Evolutionary conservation across 208 protist species (phyloP).

Genomic region (Kentomonas sorsogonicus): DNA sequence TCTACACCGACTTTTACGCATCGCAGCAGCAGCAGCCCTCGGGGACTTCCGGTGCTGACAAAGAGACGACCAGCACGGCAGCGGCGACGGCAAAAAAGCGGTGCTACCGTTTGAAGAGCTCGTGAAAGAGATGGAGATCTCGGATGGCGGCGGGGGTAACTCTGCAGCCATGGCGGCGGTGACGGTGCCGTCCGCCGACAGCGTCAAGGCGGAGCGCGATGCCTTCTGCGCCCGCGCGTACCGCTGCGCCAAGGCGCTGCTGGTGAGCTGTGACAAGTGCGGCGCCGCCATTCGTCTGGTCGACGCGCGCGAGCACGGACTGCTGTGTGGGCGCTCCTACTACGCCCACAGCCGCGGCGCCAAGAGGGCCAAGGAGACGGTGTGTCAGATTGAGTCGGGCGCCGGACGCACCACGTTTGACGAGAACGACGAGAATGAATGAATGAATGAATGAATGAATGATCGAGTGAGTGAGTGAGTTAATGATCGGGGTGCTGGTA

Average conservation of each 20-base stretch:
- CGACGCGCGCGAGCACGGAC: constrained; percentile 66
- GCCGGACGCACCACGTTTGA: neutral
- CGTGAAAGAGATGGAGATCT: too few species aligned
- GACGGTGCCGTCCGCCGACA: constrained; percentile 15
- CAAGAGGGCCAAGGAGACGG: constrained; percentile 24
- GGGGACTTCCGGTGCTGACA: neutral
- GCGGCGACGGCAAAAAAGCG: too few species aligned
- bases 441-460: too few species aligned
- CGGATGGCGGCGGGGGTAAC: too few species aligned
- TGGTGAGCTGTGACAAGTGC: constrained; percentile 61
- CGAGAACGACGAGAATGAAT: neutral
- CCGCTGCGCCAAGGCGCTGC: constrained; percentile 42
- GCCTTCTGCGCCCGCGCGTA: constrained; percentile 35
- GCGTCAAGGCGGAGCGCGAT: constrained; percentile 20
- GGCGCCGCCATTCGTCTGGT: constrained; percentile 46
- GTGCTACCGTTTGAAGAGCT: too few species aligned
- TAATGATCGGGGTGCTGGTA: too few species aligned
- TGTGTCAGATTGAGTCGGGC: constrained; percentile 22
- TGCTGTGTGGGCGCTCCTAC: constrained; percentile 44
- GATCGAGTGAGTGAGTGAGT: too few species aligned
- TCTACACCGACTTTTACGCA: constrained; percentile 12
- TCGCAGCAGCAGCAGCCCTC: neutral
- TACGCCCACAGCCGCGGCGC: constrained; percentile 36
- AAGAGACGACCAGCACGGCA: too few species aligned
- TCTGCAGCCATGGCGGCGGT: constrained; percentile 18